phyloP scores from a whole-genome alignment of 495 filamentous ascomycete genomes.

The Xylaria telfairii region DNA sequence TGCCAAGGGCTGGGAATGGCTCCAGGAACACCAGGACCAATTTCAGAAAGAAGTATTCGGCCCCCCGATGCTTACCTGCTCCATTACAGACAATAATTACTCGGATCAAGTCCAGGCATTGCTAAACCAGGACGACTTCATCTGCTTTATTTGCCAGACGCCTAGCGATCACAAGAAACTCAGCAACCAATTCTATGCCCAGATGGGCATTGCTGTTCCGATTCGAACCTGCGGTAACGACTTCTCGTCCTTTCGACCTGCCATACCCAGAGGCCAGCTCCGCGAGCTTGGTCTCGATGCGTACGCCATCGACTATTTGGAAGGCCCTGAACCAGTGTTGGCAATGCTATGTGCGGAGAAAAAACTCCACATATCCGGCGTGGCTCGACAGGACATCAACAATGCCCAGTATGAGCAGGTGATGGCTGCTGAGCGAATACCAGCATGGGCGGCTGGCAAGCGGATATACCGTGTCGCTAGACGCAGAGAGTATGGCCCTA shows the following conservation, averaged over 20 bases:
- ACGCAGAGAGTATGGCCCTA: slow-evolving; percentile 75
- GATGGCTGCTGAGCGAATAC: slow-evolving; percentile 52
- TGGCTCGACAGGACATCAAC: slow-evolving; percentile 65
- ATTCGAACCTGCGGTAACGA: slow-evolving; percentile 62
- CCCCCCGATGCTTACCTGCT: slow-evolving; percentile 82
- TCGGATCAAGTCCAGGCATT: slow-evolving; percentile 76
- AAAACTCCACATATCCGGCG: slow-evolving; percentile 68
- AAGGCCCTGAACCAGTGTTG: slow-evolving; percentile 83
- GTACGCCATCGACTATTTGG: slow-evolving; percentile 77
- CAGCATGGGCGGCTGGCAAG: slow-evolving; percentile 68
- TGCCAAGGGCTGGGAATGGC: slow-evolving; percentile 76
- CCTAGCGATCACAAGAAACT: slow-evolving; percentile 75
- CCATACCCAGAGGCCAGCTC: slow-evolving; percentile 62
- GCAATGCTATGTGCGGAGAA: slow-evolving; percentile 81
- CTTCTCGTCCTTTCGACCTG: slow-evolving; percentile 58
- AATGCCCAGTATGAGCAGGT: slow-evolving; percentile 68
- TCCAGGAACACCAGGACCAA: slow-evolving; percentile 68
- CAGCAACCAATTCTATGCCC: slow-evolving; percentile 55
- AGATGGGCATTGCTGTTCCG: slow-evolving; percentile 66
- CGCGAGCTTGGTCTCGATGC: slow-evolving; percentile 71
- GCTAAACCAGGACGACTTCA: slow-evolving; percentile 66
- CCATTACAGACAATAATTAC: slow-evolving; percentile 75
- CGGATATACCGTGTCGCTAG: slow-evolving; percentile 63
- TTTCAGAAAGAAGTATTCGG: slow-evolving; percentile 87
- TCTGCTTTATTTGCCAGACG: slow-evolving; percentile 78